Evolutionary conservation across 2,329 filamentous ascomycete species (phyloP).

Genomic region (Fusarium pseudograminearum): DNA sequence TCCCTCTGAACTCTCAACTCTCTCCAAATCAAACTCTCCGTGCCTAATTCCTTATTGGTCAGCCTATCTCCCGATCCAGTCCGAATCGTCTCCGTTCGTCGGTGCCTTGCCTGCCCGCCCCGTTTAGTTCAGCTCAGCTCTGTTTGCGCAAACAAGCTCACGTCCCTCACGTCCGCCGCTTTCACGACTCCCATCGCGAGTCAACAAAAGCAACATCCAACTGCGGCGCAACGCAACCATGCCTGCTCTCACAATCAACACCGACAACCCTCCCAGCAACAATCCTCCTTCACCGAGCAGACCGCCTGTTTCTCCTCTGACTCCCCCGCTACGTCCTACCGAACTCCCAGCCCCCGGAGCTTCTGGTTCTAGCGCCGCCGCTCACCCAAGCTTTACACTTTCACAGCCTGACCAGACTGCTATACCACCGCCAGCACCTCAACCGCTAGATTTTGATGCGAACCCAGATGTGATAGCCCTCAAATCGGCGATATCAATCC

Average conservation of each 20-base stretch:
- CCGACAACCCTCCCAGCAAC: slow-evolving; percentile 45
- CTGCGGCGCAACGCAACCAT: slow-evolving; percentile 37
- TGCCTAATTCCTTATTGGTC: not conserved
- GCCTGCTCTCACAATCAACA: slow-evolving; percentile 52
- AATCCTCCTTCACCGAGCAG: slow-evolving; percentile 60
- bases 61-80: slow-evolving; percentile 8
- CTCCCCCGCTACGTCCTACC: slow-evolving; percentile 60
- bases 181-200: slow-evolving; percentile 3
- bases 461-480: slow-evolving; percentile 92
- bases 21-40: not conserved
- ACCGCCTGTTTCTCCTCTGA: slow-evolving; percentile 67
- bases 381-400: slow-evolving; percentile 59
- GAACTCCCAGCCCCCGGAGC: slow-evolving; percentile 45
- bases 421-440: slow-evolving; percentile 61
- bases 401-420: slow-evolving; percentile 57
- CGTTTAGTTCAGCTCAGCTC: not conserved
- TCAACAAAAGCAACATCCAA: slow-evolving; percentile 14
- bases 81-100: slow-evolving; percentile 30
- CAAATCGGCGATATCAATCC: slow-evolving; percentile 83
- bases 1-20: not conserved
- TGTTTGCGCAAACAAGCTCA: slow-evolving; percentile 1
- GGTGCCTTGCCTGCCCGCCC: slow-evolving; percentile 16
- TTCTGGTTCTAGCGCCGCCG: slow-evolving; percentile 43
- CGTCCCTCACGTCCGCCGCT: not conserved
- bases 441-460: slow-evolving; percentile 67